Conservation (phyloP, 805 yeast species). For the Diddensiella caesifluorescens region DNA sequence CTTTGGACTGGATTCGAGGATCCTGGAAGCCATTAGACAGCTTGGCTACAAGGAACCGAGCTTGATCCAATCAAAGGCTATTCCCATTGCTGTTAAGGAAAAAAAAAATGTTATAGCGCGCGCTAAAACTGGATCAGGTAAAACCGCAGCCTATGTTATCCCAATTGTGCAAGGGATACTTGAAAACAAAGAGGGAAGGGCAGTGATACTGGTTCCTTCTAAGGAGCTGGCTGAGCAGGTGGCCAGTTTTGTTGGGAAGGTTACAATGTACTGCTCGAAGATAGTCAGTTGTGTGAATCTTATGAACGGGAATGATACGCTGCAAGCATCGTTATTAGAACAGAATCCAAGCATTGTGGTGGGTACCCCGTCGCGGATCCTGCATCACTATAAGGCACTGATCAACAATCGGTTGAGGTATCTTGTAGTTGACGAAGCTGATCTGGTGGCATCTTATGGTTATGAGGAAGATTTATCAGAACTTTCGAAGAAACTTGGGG, state of each 20-base stretch:
- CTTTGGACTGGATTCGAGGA: conserved; percentile 74
- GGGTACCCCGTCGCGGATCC: conserved; percentile 80
- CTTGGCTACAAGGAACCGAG: conserved; percentile 84
- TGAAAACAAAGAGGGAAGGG: conserved; percentile 36
- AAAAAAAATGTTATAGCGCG: conserved; percentile 89
- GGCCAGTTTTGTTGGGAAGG: conserved; percentile 56
- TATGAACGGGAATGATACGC: conserved; percentile 59
- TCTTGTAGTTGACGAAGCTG: conserved; percentile 92
- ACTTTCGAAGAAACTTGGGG: conserved; percentile 60
- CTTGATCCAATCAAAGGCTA: conserved; percentile 82
- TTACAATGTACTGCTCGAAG: conserved; percentile 66
- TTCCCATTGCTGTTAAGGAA: conserved; percentile 84
- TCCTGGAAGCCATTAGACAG: conserved; percentile 76
- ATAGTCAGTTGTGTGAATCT: conserved; percentile 61
- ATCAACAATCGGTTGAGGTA: conserved; percentile 53
- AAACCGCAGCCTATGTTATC: conserved; percentile 83
- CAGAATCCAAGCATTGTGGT: conserved; percentile 77
- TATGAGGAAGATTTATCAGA: conserved; percentile 76
- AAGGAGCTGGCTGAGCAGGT: conserved; percentile 90
- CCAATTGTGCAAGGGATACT: conserved; percentile 81
- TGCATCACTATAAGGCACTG: conserved; percentile 41
- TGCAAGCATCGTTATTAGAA: conserved; percentile 60
- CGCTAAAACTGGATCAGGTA: conserved; percentile 95
- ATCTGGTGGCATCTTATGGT: conserved; percentile 83
- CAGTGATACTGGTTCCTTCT: conserved; percentile 85